Conservation (phyloP, 78 protist species). For the Isochrysis galbana region DNA sequence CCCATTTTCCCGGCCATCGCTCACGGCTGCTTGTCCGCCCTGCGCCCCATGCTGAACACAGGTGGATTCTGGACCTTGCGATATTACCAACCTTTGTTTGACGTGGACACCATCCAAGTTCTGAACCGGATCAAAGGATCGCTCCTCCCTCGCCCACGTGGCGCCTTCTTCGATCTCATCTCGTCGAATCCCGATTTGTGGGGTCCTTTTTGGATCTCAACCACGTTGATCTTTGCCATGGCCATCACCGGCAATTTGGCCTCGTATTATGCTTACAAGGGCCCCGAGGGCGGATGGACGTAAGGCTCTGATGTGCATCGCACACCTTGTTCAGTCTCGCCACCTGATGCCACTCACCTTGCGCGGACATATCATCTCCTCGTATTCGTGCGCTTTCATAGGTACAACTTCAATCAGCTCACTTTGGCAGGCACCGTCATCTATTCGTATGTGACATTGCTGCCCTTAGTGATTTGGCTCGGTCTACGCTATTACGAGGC, state of each 20-base stretch:
- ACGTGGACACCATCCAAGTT: conserved; percentile 3
- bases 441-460: not conserved
- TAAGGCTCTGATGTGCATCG: no score
- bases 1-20: no score
- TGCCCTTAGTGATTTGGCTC: not conserved
- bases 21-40: not conserved
- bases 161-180: not conserved
- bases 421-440: not conserved
- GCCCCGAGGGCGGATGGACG: not conserved
- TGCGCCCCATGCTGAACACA: no score
- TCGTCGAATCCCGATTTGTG: not conserved
- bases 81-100: conserved; percentile 17
- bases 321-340: no score
- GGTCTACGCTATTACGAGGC: not conserved
- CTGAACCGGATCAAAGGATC: not conserved
- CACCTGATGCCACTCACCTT: no score
- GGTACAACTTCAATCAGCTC: conserved; percentile 7
- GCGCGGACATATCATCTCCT: no score
- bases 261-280: not conserved
- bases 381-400: no score
- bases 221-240: conserved; percentile 15
- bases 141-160: not conserved
- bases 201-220: conserved; percentile 28
- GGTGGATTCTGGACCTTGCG: not conserved
- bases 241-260: conserved; percentile 23